These are phyloP conservation scores for Cynara cardunculus DNA, from an alignment of 129 eudicot genomes.

Conservation along the genomic window DNA sequence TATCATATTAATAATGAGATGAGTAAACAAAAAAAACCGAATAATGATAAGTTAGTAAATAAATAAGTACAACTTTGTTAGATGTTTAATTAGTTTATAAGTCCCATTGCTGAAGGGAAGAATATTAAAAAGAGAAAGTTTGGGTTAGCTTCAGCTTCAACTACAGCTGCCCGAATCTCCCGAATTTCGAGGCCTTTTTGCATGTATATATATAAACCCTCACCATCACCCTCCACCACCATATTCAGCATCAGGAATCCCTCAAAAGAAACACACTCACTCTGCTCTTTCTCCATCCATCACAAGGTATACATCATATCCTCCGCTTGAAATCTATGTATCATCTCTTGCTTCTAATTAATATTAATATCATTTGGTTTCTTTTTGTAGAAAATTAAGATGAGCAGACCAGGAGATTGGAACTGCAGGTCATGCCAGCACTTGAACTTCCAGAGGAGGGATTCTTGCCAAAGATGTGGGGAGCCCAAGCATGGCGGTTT, in stretches of 20 bases:
- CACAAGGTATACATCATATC: slow-evolving; percentile 16
- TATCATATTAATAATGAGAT: too few relatives aligned
- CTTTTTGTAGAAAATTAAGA: slow-evolving; percentile 27
- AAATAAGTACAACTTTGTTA: too few relatives aligned
- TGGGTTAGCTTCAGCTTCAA: slow-evolving; percentile 42
- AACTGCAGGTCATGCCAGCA: slow-evolving; percentile 99
- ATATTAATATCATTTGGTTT: background rate
- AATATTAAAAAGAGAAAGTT: slow-evolving; percentile 48
- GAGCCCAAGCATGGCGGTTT: slow-evolving; percentile 65
- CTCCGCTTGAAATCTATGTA: background rate
- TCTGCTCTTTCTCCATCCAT: background rate
- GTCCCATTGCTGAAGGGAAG: slow-evolving; percentile 51
- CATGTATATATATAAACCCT: slow-evolving; percentile 52
- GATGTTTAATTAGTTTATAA: background rate
- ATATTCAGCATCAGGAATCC: slow-evolving; percentile 34
- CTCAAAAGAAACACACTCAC: slow-evolving; percentile 31
- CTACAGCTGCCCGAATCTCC: slow-evolving; percentile 43
- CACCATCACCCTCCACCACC: slow-evolving; percentile 32
- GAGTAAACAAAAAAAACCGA: too few relatives aligned
- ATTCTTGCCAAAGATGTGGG: slow-evolving; percentile 94
- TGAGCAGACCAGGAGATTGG: slow-evolving; percentile 99
- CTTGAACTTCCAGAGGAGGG: slow-evolving; percentile 95
- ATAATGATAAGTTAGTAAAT: too few relatives aligned
- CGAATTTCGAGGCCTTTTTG: slow-evolving; percentile 44
- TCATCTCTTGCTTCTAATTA: background rate